phyloP scores from a whole-genome alignment of 1,139 yeast genomes.

The Scheffersomyces insectosa region DNA sequence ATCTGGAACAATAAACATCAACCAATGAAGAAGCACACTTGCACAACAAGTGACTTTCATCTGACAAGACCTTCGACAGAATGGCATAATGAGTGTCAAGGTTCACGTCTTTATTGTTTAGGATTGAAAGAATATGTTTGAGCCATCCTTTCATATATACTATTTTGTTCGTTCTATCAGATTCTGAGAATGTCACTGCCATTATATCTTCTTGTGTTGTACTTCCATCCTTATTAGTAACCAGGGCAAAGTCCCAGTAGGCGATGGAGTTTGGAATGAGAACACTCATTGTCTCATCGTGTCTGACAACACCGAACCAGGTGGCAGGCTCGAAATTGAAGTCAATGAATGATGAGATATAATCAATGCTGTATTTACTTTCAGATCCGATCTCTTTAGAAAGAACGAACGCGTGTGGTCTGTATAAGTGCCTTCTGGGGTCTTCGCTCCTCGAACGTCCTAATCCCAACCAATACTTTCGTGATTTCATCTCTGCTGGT shows the following conservation, averaged over 20 bases:
- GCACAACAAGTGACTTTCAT: slow-evolving; percentile 12
- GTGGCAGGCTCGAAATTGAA: slow-evolving; percentile 20
- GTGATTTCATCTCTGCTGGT: not conserved
- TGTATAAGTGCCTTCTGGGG: slow-evolving; percentile 8
- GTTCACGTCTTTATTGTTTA: not conserved
- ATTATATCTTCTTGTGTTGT: slow-evolving; percentile 11
- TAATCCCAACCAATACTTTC: not conserved
- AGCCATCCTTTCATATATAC: slow-evolving; percentile 18
- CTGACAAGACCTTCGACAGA: too few relatives aligned
- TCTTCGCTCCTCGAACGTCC: not conserved
- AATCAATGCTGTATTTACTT: slow-evolving; percentile 13
- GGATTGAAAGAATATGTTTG: slow-evolving; percentile 12
- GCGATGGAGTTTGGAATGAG: slow-evolving; percentile 30
- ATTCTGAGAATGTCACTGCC: slow-evolving; percentile 22
- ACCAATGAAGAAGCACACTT: slow-evolving; percentile 14
- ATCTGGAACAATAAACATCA: slow-evolving; percentile 12
- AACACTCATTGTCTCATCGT: slow-evolving; percentile 21
- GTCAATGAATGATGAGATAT: slow-evolving; percentile 19
- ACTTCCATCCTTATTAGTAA: not conserved
- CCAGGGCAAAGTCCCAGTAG: slow-evolving; percentile 15
- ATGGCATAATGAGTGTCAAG: slow-evolving; percentile 1
- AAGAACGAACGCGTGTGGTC: slow-evolving; percentile 20
- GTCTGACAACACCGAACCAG: slow-evolving; percentile 17
- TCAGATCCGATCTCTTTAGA: slow-evolving; percentile 10
- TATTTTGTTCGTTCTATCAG: slow-evolving; percentile 20